Percentiles rank a stretch among this genome's conserved stretches.
phyloP scores from a whole-genome alignment of 768 basidiomycete genomes.

The Paxillus involutus region DNA sequence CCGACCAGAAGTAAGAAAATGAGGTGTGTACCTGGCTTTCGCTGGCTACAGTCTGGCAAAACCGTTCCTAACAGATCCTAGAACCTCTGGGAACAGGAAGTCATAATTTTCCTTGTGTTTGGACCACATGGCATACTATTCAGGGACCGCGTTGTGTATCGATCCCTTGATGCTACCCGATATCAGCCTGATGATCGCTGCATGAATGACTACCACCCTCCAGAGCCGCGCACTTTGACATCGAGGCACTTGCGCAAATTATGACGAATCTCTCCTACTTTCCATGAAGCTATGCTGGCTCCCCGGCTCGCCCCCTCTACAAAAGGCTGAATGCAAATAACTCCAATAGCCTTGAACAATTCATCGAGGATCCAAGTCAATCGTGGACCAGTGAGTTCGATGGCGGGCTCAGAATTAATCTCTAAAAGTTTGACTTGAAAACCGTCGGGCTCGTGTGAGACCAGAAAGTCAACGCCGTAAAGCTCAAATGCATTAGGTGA shows the following conservation, averaged over 20 bases:
- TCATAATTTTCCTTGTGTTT: background rate
- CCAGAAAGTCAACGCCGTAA: conserved; percentile 90
- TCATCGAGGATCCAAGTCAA: conserved; percentile 80
- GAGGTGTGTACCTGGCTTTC: background rate
- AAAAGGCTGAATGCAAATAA: conserved; percentile 72
- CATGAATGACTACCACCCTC: conserved; percentile 2
- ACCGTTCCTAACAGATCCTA: background rate
- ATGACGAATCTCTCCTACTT: conserved; percentile 49
- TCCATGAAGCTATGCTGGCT: conserved; percentile 35
- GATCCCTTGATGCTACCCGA: no score
- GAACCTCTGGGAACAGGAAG: conserved; percentile 8
- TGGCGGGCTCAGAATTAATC: conserved; percentile 94
- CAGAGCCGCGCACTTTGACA: conserved; percentile 41
- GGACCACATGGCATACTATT: no score
- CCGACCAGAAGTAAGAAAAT: conserved; percentile 6
- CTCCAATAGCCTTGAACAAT: conserved; percentile 70
- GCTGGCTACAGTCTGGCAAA: no score
- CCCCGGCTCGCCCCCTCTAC: conserved; percentile 1
- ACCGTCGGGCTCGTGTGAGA: conserved; percentile 44
- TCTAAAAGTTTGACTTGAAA: conserved; percentile 80
- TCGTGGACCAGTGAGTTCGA: conserved; percentile 86
- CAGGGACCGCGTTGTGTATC: no score
- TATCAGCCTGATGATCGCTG: no score
- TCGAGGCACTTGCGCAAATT: conserved; percentile 72
- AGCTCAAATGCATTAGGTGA: conserved; percentile 93